Percentiles rank a stretch among this genome's conserved stretches.
Conservation (phyloP, 805 yeast genomes). For the Ascoidea rubescens region DNA sequence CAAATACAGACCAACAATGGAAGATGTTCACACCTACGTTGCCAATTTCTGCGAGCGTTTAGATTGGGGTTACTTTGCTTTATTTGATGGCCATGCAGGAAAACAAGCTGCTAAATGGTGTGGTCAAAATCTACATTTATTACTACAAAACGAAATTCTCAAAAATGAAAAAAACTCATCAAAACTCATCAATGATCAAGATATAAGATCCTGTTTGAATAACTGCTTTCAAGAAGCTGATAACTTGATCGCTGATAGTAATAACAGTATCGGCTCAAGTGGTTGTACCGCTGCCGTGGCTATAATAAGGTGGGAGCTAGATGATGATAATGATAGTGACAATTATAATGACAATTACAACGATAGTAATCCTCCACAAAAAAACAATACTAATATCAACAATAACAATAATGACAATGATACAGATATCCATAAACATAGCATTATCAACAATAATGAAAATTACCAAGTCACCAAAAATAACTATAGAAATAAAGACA, state of each 20-base stretch:
- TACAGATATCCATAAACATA: neutral
- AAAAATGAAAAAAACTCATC: slow-evolving; percentile 11
- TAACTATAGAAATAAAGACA: neutral
- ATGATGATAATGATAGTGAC: slow-evolving; percentile 8
- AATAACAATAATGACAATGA: slow-evolving; percentile 5
- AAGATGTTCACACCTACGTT: slow-evolving; percentile 87
- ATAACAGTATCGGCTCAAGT: slow-evolving; percentile 50
- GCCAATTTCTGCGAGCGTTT: slow-evolving; percentile 83
- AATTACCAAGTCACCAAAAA: slow-evolving; percentile 9
- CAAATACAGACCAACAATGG: slow-evolving; percentile 80
- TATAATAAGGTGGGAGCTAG: slow-evolving; percentile 69
- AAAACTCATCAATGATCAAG: slow-evolving; percentile 20
- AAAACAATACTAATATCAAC: neutral
- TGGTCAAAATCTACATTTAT: slow-evolving; percentile 67
- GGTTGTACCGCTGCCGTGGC: slow-evolving; percentile 97
- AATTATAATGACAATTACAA: neutral
- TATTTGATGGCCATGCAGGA: slow-evolving; percentile 97
- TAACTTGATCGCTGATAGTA: slow-evolving; percentile 35
- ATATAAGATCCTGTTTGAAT: slow-evolving; percentile 53
- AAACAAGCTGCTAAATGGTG: slow-evolving; percentile 89
- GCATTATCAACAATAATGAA: too few relatives aligned
- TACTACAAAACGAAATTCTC: slow-evolving; percentile 46
- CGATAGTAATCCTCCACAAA: neutral
- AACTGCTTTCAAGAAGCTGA: slow-evolving; percentile 70
- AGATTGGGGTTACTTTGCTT: slow-evolving; percentile 92